phyloP scores from a whole-genome alignment of 169 alveolate genomes.

The Cystoisospora suis region DNA sequence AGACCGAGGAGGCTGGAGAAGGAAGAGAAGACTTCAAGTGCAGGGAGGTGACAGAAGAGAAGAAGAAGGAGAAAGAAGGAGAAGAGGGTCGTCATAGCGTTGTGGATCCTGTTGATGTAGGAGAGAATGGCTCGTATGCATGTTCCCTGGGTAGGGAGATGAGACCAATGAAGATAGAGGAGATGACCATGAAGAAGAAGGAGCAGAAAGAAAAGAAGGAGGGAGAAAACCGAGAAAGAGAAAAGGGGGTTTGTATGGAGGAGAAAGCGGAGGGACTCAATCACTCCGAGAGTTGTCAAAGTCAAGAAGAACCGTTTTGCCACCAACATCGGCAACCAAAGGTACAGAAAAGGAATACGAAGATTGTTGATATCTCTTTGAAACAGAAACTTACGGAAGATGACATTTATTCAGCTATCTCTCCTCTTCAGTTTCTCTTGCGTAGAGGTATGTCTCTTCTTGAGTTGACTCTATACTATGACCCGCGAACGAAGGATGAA shows the following conservation, averaged over 20 bases:
- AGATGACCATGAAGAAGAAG: not conserved
- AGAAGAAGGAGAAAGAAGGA: not conserved
- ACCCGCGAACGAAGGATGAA: too few relatives aligned
- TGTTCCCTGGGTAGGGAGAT: too few relatives aligned
- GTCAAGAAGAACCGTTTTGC: too few relatives aligned
- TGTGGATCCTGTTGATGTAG: too few relatives aligned
- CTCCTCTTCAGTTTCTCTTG: constrained; percentile 41
- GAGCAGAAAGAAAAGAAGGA: not conserved
- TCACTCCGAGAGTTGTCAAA: too few relatives aligned
- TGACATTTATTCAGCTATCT: not conserved
- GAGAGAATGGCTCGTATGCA: too few relatives aligned
- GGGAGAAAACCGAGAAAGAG: not conserved
- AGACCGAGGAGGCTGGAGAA: too few relatives aligned
- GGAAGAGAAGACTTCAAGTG: not conserved
- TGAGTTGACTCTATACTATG: too few relatives aligned
- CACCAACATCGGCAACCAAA: too few relatives aligned
- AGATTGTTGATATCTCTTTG: constrained; percentile 31
- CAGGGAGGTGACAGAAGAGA: not conserved
- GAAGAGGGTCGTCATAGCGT: not conserved
- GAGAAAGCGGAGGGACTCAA: too few relatives aligned
- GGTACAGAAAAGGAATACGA: too few relatives aligned
- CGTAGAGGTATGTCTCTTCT: constrained; percentile 55
- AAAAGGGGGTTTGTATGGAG: not conserved
- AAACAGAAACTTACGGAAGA: constrained; percentile 14
- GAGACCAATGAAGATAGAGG: not conserved